Percentiles rank a stretch among this genome's conserved stretches.
Conservation (phyloP, 148 eudicot species). For the Rhododendron ferrugineum region DNA sequence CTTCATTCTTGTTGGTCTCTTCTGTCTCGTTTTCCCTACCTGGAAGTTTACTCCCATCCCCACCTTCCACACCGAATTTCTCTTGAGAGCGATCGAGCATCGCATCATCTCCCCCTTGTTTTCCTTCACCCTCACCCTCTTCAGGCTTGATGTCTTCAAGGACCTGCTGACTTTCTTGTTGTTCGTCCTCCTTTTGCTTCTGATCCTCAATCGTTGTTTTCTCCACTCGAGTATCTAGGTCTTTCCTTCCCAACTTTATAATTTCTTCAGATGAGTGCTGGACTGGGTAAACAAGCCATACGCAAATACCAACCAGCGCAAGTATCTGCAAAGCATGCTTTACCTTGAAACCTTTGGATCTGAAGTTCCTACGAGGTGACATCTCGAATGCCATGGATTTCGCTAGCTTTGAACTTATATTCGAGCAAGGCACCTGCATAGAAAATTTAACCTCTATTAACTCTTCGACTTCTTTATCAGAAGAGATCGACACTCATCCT, state of each 20-base stretch:
- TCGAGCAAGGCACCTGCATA: neutral
- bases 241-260: constrained; percentile 66
- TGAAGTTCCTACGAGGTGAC: constrained; percentile 66
- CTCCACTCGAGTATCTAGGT: constrained; percentile 32
- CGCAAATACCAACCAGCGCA: constrained; percentile 53
- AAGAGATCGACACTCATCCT: neutral
- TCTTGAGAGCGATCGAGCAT: constrained; percentile 13
- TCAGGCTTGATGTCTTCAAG: constrained; percentile 26
- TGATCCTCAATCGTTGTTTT: constrained; percentile 24
- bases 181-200: constrained; percentile 29
- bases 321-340: constrained; percentile 72
- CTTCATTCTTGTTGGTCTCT: constrained; percentile 2
- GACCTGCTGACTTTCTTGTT: constrained; percentile 1
- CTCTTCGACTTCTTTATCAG: neutral
- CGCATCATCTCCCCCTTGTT: neutral
- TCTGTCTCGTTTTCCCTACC: neutral
- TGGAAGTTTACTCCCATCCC: neutral
- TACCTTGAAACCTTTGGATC: constrained; percentile 73
- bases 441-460: neutral
- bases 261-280: constrained; percentile 37
- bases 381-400: constrained; percentile 45
- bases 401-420: neutral
- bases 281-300: constrained; percentile 76
- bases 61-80: constrained; percentile 16
- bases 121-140: constrained; percentile 15